phyloP scores from a whole-genome alignment of 306 rosid species.

The Pachyrhizus erosus region DNA sequence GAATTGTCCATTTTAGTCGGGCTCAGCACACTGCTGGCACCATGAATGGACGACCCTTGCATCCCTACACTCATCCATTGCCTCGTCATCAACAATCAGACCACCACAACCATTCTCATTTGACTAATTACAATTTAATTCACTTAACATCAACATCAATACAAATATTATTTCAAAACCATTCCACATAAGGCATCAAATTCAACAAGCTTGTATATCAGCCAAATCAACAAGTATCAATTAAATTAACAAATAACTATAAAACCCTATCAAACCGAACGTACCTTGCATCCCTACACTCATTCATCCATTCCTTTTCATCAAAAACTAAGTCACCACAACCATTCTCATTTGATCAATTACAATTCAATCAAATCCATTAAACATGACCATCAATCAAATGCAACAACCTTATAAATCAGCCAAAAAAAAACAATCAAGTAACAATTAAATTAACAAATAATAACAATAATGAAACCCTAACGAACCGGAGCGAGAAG shows the following conservation, averaged over 20 bases:
- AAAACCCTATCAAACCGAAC: too few species aligned
- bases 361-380: not conserved
- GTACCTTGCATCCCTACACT: too few species aligned
- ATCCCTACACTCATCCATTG: constrained; percentile 61
- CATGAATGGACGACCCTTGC: constrained; percentile 86
- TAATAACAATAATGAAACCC: constrained; percentile 3
- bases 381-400: constrained; percentile 1
- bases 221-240: not conserved
- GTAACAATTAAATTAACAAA: not conserved
- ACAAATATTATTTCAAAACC: not conserved
- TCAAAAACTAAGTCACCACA: not conserved
- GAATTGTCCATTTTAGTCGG: constrained; percentile 91
- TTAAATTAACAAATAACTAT: not conserved
- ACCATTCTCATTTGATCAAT: not conserved
- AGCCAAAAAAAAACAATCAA: constrained; percentile 20
- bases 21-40: constrained; percentile 77
- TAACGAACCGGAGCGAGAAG: constrained; percentile 81
- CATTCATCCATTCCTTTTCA: constrained; percentile 36
- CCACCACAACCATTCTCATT: not conserved
- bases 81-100: constrained; percentile 27
- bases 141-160: not conserved
- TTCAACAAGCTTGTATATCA: not conserved
- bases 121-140: not conserved
- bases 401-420: not conserved
- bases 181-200: not conserved